phyloP scores from a whole-genome alignment of 345 rosid genomes.

The Camelina hispida region DNA sequence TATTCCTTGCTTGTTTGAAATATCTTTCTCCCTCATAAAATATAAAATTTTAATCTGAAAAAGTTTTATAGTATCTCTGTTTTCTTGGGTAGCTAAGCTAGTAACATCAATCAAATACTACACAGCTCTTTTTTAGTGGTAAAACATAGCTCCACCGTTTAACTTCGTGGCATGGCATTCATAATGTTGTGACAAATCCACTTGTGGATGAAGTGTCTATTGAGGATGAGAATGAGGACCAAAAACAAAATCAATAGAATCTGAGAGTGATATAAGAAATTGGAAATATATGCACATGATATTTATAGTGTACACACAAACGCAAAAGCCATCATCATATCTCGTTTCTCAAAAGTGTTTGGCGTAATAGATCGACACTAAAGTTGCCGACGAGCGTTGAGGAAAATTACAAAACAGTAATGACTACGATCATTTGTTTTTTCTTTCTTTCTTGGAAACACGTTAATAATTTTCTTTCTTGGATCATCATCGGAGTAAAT shows the following conservation, averaged over 20 bases:
- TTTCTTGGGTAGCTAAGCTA: conserved; percentile 5
- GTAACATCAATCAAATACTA: not conserved
- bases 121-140: not conserved
- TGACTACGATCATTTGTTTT: not conserved
- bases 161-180: conserved; percentile 7
- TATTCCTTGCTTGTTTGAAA: conserved; percentile 44
- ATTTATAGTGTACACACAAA: not conserved
- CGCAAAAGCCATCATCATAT: not conserved
- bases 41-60: not conserved
- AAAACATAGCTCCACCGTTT: conserved; percentile 6
- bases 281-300: conserved; percentile 9
- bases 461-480: not conserved
- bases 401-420: not conserved
- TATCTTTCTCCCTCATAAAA: conserved; percentile 26
- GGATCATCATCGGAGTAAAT: not conserved
- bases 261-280: conserved; percentile 6
- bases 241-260: conserved; percentile 7
- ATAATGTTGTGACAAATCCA: conserved; percentile 20
- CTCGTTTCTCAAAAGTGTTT: not conserved
- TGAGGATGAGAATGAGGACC: not conserved
- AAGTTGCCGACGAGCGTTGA: not conserved
- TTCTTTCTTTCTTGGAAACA: not conserved
- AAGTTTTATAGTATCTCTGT: conserved; percentile 9
- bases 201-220: not conserved
- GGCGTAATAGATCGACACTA: not conserved